Base-by-base conservation (phyloP, 2,329 filamentous ascomycete genomes). In the Penicillium glabrum region DNA sequence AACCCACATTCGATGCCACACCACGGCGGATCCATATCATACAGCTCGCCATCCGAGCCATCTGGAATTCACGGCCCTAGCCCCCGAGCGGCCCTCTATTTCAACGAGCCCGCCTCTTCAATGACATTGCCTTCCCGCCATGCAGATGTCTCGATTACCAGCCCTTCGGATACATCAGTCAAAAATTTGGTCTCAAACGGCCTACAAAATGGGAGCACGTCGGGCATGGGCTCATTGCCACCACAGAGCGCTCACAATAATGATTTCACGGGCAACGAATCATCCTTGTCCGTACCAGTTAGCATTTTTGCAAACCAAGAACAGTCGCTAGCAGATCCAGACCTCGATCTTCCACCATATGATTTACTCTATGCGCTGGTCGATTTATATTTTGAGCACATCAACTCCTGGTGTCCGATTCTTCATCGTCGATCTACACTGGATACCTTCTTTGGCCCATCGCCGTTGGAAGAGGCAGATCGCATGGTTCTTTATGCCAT, bases 361-460 rank as follows among this genome's bases (percentile, higher is more conserved):
- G 88, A 91, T 67, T 76, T 91, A 6, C 76, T 91, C 0, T 91
- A 91, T 66, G 82, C 86, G 2, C 75, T 92, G 11, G 88, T 89
- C 7, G 89, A 91, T 64, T 79, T 91, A 0, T 92, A 90, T 69
- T 92, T 92, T 67, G 89, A 90, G 60, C 86, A 91, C 67, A 85
- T 91, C 70, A 91, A 91, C 67, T 89, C 88, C 0, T 92, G 89
- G 88, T 96, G 91, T 70, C 92, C 93, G 0, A 95, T 96, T 24
- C 79, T 96, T n/a, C 91, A 96, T 73, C 86, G 91, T 23, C 87
- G 90, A 67, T 87, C 89, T 4, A 96, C 91, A 0, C 75, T 96
- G 9, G 90, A 96, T 65, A 86, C 87, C 0, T 80, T 96, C 0
- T 96, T 96, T 64, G 91, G 91, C 0, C 85, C 88, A 1, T 85